Base-by-base conservation (phyloP, 345 rosid genomes). In the Barbarea vulgaris region DNA sequence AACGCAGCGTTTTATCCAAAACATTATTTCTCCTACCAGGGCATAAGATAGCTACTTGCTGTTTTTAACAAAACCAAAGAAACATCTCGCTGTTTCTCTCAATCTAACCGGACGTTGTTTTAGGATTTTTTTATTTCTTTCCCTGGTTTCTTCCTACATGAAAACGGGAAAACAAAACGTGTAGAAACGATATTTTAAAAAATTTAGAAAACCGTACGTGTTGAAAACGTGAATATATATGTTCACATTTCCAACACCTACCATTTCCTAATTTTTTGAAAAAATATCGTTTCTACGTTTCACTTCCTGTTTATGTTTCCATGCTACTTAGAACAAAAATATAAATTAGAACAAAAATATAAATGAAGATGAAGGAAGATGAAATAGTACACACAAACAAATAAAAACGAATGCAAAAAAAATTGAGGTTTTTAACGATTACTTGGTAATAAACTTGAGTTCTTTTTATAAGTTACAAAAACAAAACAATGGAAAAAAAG, bases 331-430 rank as follows among this genome's bases (percentile, higher is more conserved):
- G n/a, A n/a, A n/a, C n/a, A n/a, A n/a, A n/a, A n/a, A n/a, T n/a
- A n/a, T n/a, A n/a, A n/a, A n/a, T n/a, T n/a, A n/a, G n/a, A n/a
- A 42, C 18, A 47, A 3, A 47, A 47, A 47, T 17, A 48, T 9
- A 21, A 48, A 18, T 17, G 19, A 6, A n/a, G 18, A n/a, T 44
- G 50, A 44, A 0, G 48, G 9, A 15, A 42, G 3, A 42, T 42
- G 48, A 15, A 41, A 13, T 39, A 39, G 6, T 4, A 12, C 6
- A 39, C 15, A 14, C 13, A 3, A 34, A 9, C 8, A 33, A 34
- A 34, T 1, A 2, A 34, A 19, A 69, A 86, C 80, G 86, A 90
- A 83, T 66, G 87, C 84, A 27, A 27, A 30, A 11, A 28, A 11
- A 19, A 74, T 72, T 83, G 7, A 86, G 92, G 92, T 74, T 84